A percentile compares a stretch with the other conserved stretches of the same genome.
Evolutionary conservation across 768 basidiomycete genomes (phyloP).

Genomic region (Hortiboletus campestris): DNA sequence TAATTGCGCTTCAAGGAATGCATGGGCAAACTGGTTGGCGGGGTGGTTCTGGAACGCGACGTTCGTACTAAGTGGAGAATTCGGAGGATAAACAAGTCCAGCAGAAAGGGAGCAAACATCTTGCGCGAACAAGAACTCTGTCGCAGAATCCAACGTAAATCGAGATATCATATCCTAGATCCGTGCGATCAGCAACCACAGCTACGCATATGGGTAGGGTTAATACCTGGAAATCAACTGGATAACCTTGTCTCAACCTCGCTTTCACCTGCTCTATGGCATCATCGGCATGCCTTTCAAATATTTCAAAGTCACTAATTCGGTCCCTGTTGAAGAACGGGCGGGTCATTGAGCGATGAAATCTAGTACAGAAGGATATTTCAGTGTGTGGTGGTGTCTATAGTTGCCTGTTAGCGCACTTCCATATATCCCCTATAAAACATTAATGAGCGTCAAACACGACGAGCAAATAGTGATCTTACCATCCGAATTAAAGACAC

Average conservation of each 20-base stretch:
- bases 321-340: conserved; percentile 56
- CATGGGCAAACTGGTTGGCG: conserved; percentile 42
- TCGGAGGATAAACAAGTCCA: conserved; percentile 47
- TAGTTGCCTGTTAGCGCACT: conserved; percentile 32
- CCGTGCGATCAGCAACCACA: not conserved
- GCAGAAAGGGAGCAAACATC: conserved; percentile 46
- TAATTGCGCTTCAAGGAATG: conserved; percentile 51
- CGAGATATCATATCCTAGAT: conserved; percentile 50
- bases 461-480: not conserved
- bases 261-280: conserved; percentile 44
- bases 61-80: conserved; percentile 8
- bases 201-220: not conserved
- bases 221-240: conserved; percentile 55
- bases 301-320: conserved; percentile 54
- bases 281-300: conserved; percentile 49
- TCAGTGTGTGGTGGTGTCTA: not conserved
- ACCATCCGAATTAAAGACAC: conserved; percentile 63
- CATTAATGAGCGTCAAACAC: not conserved
- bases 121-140: conserved; percentile 56
- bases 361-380: conserved; percentile 31
- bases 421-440: conserved; percentile 53
- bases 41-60: conserved; percentile 28
- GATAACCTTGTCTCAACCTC: conserved; percentile 44
- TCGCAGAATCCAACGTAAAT: conserved; percentile 60
- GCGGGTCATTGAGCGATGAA: conserved; percentile 44